A percentile compares a stretch with the other conserved stretches of the same genome.
phyloP scores from a whole-genome alignment of 1,139 yeast genomes.

The Pichiaceae sp. region DNA sequence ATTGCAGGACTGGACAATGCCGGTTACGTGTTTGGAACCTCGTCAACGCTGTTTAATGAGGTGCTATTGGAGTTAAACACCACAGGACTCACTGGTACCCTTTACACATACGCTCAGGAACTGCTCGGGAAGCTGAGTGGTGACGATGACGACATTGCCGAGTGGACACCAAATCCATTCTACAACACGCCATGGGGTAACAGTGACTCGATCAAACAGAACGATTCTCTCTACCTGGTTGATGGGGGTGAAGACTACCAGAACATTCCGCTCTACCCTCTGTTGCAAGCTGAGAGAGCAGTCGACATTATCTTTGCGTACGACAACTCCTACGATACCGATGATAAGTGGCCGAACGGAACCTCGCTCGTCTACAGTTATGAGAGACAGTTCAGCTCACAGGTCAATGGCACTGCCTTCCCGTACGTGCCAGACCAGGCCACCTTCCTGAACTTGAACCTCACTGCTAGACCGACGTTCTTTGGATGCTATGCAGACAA shows the following conservation, averaged over 20 bases:
- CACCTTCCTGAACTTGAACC: conserved; percentile 53
- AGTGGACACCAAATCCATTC: conserved; percentile 44
- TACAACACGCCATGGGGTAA: conserved; percentile 38
- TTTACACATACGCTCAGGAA: conserved; percentile 36
- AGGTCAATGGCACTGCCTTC: conserved; percentile 60
- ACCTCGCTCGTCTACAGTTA: conserved; percentile 58
- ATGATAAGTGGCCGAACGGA: conserved; percentile 68
- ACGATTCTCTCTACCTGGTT: conserved; percentile 51
- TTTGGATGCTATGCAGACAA: conserved; percentile 78
- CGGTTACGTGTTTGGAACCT: conserved; percentile 70
- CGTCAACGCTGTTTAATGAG: conserved; percentile 71
- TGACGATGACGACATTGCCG: conserved; percentile 30
- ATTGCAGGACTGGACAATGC: conserved; percentile 68
- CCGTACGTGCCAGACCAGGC: conserved; percentile 79
- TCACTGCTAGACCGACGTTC: conserved; percentile 65
- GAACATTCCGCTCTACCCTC: conserved; percentile 71
- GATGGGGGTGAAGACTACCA: conserved; percentile 88
- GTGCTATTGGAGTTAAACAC: conserved; percentile 53
- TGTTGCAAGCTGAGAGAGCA: conserved; percentile 61
- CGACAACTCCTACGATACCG: conserved; percentile 81
- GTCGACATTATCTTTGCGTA: conserved; percentile 75
- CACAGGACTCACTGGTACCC: conserved; percentile 39
- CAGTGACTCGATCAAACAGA: conserved; percentile 30
- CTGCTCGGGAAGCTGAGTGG: conserved; percentile 38
- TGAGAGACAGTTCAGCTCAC: conserved; percentile 48